Percentiles rank a stretch among this genome's conserved stretches.
phyloP scores from a whole-genome alignment of 768 basidiomycete species.

The Pulveroboletus ravenelii region DNA sequence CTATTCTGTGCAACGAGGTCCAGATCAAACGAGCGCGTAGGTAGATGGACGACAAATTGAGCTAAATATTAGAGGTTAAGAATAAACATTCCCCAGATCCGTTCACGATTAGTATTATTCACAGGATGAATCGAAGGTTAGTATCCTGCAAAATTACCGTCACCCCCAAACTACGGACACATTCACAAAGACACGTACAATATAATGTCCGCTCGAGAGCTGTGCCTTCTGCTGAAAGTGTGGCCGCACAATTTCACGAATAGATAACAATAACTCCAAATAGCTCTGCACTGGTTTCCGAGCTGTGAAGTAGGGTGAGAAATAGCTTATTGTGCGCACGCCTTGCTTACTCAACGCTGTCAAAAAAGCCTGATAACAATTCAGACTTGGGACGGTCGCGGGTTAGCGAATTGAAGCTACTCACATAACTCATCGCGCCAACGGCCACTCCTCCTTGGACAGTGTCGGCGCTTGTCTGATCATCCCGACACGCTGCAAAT shows the following conservation, averaged over 20 bases:
- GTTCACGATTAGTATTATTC: slow-evolving; percentile 12
- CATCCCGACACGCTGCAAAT: slow-evolving; percentile 68
- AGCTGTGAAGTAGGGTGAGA: slow-evolving; percentile 22
- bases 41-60: neutral
- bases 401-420: slow-evolving; percentile 19
- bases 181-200: slow-evolving; percentile 35
- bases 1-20: neutral
- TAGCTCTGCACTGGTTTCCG: slow-evolving; percentile 59
- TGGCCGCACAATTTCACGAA: slow-evolving; percentile 56
- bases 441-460: slow-evolving; percentile 58
- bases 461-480: slow-evolving; percentile 70
- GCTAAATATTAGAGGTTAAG: neutral
- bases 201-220: slow-evolving; percentile 66
- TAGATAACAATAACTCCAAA: slow-evolving; percentile 51
- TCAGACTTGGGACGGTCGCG: neutral
- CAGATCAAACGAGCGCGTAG: neutral
- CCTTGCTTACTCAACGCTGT: slow-evolving; percentile 39
- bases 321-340: too few species aligned
- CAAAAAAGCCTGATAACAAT: slow-evolving; percentile 53
- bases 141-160: slow-evolving; percentile 21
- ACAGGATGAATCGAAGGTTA: slow-evolving; percentile 29
- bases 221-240: slow-evolving; percentile 70
- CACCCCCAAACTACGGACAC: neutral
- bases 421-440: slow-evolving; percentile 76
- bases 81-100: slow-evolving; percentile 5